Percentiles rank a stretch among this genome's conserved stretches.
phyloP scores from a whole-genome alignment of 2,329 filamentous ascomycete genomes.

The Westerdykella aurantiaca region DNA sequence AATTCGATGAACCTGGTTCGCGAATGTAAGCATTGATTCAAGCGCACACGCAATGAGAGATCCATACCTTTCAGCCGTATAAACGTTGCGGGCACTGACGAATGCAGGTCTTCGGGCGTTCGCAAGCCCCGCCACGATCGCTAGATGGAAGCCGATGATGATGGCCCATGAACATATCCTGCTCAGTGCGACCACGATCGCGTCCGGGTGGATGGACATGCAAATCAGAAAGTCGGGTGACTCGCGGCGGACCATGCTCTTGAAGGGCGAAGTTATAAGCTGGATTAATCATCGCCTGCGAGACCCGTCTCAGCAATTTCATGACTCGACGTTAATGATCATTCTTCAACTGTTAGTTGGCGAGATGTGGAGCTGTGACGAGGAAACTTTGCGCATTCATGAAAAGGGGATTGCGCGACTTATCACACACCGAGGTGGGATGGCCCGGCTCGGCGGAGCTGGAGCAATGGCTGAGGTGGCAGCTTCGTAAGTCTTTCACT shows the following conservation, averaged over 20 bases:
- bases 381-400: slow-evolving; percentile 20
- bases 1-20: slow-evolving; percentile 13
- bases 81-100: slow-evolving; percentile 5
- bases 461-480: slow-evolving; percentile 15
- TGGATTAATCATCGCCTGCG: slow-evolving; percentile 23
- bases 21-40: slow-evolving; percentile 9
- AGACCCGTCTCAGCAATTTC: slow-evolving; percentile 5
- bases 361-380: slow-evolving; percentile 29
- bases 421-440: slow-evolving; percentile 19
- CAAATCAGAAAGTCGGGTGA: slow-evolving; percentile 15
- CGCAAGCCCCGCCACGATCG: slow-evolving; percentile 13
- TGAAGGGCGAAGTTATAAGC: slow-evolving; percentile 23
- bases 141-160: slow-evolving; percentile 25
- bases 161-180: slow-evolving; percentile 21
- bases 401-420: slow-evolving; percentile 20
- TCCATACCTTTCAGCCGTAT: neutral
- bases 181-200: slow-evolving; percentile 19
- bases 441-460: slow-evolving; percentile 10
- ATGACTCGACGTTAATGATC: slow-evolving; percentile 24
- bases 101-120: slow-evolving; percentile 17
- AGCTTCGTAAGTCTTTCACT: slow-evolving; percentile 16
- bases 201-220: slow-evolving; percentile 29
- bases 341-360: slow-evolving; percentile 27
- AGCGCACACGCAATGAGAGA: neutral
- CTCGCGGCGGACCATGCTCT: slow-evolving; percentile 19